A percentile compares a stretch with the other conserved stretches of the same genome.
These are phyloP conservation scores for Carex sylvatica DNA, from an alignment of 202 grass and related monocot species.

Conservation along the genomic window DNA sequence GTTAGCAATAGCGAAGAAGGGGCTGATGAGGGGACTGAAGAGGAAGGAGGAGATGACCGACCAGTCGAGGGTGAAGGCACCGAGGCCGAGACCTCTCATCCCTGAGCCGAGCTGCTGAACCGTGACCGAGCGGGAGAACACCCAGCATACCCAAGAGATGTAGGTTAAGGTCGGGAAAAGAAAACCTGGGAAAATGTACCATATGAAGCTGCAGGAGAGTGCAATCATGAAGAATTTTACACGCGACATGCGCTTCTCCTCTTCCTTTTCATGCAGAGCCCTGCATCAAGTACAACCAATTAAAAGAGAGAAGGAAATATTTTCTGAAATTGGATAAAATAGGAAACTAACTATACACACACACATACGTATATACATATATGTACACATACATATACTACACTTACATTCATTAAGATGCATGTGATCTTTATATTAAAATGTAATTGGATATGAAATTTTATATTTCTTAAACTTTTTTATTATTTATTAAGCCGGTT, in stretches of 20 bases:
- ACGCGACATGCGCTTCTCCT: constrained; percentile 53
- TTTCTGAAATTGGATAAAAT: background rate
- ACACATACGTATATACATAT: too few relatives aligned
- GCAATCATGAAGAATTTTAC: constrained; percentile 89
- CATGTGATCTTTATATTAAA: too few relatives aligned
- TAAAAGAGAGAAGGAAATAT: background rate
- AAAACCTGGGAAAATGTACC: constrained; percentile 76
- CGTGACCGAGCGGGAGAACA: constrained; percentile 60
- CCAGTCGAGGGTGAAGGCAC: constrained; percentile 80
- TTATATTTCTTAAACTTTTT: too few relatives aligned
- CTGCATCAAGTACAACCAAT: constrained; percentile 28
- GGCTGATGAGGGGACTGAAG: constrained; percentile 53
- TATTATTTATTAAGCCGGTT: too few relatives aligned
- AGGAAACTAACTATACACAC: too few relatives aligned
- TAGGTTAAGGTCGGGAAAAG: constrained; percentile 48
- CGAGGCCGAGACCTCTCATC: constrained; percentile 55
- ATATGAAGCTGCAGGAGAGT: constrained; percentile 69
- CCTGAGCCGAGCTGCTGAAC: constrained; percentile 84
- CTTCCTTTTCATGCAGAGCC: constrained; percentile 78
- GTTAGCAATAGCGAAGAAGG: constrained; percentile 79
- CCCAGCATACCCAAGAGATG: constrained; percentile 92
- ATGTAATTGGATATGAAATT: too few relatives aligned
- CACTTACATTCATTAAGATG: too few relatives aligned
- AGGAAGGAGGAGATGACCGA: constrained; percentile 57
- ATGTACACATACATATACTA: too few relatives aligned